Evolutionary conservation across 139 green algal species (phyloP), one percentile per base, ranked within the genome.

Genomic region (Yamagishiella unicocca): DNA sequence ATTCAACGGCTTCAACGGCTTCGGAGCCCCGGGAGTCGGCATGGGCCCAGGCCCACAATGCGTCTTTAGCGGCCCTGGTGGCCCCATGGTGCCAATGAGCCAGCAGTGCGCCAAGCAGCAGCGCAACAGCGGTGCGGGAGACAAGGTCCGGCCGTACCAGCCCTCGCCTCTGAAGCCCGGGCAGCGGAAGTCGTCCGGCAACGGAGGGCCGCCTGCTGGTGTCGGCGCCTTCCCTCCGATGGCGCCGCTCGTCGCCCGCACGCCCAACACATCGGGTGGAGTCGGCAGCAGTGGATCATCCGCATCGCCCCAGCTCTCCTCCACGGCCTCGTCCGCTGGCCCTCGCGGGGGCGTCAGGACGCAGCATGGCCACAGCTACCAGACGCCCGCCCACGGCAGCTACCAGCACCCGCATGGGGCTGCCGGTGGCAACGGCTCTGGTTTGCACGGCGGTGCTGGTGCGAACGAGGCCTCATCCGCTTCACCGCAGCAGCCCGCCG

Each of bases 1-100:
- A 1, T 92, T 92, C 64, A 92, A 92, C 85, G 86, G 74, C 64
- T 89, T 90, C 66, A 85, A 75, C 8, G 75, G 84, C 0, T 89
- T 91, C 33, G 62, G 80, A 19, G 62, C 43, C 4, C 80, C 79
- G 0, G 77, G 55, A 24, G 77, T 43, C 40, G 58, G 76, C 27
- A 72, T 83, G 76, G 53, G 1, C 22, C 22, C 54, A 12, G 53
- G 10, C 29, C 54, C 54, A 21, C 35, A 71, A 4, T 35, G 76
- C 38, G 2, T 22, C 21, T 71, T 53, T 43, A 27, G 35, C 22
- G 24, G 37, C 5, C 53, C 35, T 8, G 54, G 55, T 2, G 55
- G 5, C 40, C 35, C 55, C n/a, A 61, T 67, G 77, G 55, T 27
- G 29, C 38, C 55, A 55, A 38, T 58, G 77, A 9, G 1, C 29